phyloP scores from a whole-genome alignment of 352 stramenopile genomes.

The Phytophthora citrophthora region DNA sequence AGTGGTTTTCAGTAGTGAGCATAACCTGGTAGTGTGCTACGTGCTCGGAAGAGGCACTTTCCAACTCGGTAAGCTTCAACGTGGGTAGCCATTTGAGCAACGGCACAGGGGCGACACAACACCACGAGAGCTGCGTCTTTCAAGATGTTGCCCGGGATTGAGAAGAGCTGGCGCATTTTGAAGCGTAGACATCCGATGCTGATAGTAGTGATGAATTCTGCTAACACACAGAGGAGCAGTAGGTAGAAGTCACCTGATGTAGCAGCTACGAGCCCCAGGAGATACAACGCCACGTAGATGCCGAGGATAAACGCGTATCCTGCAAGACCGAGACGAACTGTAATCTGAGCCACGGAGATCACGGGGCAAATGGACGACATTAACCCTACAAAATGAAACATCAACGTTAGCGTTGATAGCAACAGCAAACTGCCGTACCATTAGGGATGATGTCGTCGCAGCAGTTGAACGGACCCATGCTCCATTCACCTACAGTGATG shows the following conservation, averaged over 20 bases:
- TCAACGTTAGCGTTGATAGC: too few relatives aligned
- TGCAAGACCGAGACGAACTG: slow-evolving; percentile 31
- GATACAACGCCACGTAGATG: slow-evolving; percentile 22
- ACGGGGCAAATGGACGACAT: slow-evolving; percentile 45
- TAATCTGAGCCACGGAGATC: slow-evolving; percentile 41
- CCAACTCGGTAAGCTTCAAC: slow-evolving; percentile 46
- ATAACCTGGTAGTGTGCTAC: slow-evolving; percentile 48
- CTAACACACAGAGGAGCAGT: slow-evolving; percentile 11
- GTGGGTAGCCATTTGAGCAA: slow-evolving; percentile 63
- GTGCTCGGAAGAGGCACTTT: slow-evolving; percentile 43
- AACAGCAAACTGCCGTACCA: slow-evolving; percentile 8
- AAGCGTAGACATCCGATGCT: slow-evolving; percentile 38
- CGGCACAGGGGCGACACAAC: slow-evolving; percentile 48
- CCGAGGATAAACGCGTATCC: slow-evolving; percentile 30
- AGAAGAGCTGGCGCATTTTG: slow-evolving; percentile 53
- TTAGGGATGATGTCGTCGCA: slow-evolving; percentile 40
- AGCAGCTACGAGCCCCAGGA: slow-evolving; percentile 18
- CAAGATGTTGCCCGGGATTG: slow-evolving; percentile 45
- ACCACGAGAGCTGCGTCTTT: slow-evolving; percentile 43
- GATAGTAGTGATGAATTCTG: slow-evolving; percentile 14
- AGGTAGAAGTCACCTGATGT: slow-evolving; percentile 1
- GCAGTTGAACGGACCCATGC: slow-evolving; percentile 36
- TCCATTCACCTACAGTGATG: slow-evolving; percentile 38
- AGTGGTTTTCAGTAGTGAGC: not conserved
- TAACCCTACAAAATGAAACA: slow-evolving; percentile 10